A percentile compares a stretch with the other conserved stretches of the same genome.
Conservation (phyloP, 139 green algal species). For the Chlorella sp. region DNA sequence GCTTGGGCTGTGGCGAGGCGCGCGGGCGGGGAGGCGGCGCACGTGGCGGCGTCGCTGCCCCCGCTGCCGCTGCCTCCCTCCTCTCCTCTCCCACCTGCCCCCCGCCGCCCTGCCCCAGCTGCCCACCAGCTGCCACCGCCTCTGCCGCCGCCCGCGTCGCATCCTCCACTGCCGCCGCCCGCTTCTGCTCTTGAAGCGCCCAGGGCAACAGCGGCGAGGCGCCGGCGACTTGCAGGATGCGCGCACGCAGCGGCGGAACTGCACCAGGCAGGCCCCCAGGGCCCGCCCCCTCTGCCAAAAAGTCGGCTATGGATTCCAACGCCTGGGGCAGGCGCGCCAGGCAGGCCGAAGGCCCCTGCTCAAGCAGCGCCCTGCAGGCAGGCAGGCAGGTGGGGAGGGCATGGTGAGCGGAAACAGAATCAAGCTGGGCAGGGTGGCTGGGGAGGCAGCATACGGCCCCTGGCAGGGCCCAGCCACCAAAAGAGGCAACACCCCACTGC, state of each 20-base stretch:
- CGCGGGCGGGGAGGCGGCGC: background rate
- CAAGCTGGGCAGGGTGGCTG: background rate
- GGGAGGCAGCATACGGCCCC: background rate
- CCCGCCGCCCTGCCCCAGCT: background rate
- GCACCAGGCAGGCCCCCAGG: background rate
- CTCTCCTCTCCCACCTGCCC: background rate
- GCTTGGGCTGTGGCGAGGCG: background rate
- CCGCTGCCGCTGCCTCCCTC: background rate
- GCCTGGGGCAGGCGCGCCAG: constrained; percentile 21
- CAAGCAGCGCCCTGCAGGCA: constrained; percentile 33
- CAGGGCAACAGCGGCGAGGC: constrained; percentile 29
- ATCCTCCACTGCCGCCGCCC: background rate
- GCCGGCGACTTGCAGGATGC: constrained; percentile 19
- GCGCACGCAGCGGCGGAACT: background rate
- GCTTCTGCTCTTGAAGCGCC: constrained; percentile 3
- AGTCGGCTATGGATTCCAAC: constrained; percentile 22
- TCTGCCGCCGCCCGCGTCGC: background rate
- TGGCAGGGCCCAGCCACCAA: background rate
- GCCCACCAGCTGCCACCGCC: background rate
- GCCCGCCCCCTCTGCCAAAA: constrained; percentile 16
- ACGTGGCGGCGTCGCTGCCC: background rate
- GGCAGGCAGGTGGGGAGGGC: background rate
- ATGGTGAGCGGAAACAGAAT: too few relatives aligned
- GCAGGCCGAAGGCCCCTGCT: constrained; percentile 12
- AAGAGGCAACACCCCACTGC: background rate